A percentile compares a stretch with the other conserved stretches of the same genome.
Evolutionary conservation across 1,284 basidiomycete genomes (phyloP).

Genomic region (Schizophyllum commune): DNA sequence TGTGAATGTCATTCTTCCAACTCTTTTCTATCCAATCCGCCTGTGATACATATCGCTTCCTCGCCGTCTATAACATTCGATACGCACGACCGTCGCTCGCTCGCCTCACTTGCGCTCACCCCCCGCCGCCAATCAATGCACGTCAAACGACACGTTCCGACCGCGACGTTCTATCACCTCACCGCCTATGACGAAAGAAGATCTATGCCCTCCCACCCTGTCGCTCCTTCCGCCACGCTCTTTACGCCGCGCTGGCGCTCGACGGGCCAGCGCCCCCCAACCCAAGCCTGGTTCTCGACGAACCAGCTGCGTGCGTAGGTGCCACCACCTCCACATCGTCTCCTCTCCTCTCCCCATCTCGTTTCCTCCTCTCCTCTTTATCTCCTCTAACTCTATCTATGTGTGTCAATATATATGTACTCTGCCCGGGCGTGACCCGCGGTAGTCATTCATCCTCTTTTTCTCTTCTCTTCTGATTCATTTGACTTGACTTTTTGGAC

Average conservation of each 20-base stretch:
- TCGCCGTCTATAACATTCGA: neutral
- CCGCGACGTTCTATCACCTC: neutral
- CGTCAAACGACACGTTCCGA: neutral
- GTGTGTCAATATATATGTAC: neutral
- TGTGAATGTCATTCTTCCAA: neutral
- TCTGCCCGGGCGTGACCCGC: neutral
- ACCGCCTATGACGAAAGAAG: neutral
- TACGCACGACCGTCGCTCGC: too few species aligned
- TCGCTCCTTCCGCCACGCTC: neutral
- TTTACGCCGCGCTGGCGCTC: neutral
- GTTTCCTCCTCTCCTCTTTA: neutral
- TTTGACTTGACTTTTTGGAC: neutral
- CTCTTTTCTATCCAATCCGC: constrained; percentile 3
- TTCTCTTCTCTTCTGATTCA: neutral
- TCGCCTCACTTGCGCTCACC: too few species aligned
- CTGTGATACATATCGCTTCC: constrained; percentile 1
- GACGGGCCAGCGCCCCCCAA: neutral
- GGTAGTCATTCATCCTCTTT: neutral
- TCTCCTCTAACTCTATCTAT: neutral
- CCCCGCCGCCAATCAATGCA: neutral
- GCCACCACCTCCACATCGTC: neutral
- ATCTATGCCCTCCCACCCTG: neutral
- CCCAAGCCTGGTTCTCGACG: neutral
- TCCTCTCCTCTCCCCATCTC: neutral
- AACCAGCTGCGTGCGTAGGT: neutral